Conservation (phyloP, 306 rosid species). For the Quercus mongolica region DNA sequence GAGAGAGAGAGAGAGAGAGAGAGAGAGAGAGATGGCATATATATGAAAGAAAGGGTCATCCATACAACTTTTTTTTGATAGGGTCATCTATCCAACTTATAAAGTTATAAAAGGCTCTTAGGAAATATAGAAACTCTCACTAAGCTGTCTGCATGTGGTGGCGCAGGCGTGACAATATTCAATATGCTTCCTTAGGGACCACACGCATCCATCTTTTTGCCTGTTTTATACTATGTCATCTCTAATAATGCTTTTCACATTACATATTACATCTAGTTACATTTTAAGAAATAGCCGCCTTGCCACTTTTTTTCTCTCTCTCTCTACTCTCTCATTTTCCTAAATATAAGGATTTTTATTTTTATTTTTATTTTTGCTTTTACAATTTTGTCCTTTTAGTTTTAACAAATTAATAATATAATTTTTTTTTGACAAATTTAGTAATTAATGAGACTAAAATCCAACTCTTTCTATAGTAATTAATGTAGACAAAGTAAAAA, state of each 20-base stretch:
- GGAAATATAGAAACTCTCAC: conserved; percentile 44
- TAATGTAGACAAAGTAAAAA: too few species aligned
- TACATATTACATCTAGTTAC: not conserved
- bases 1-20: conserved; percentile 2
- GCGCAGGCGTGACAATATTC: conserved; percentile 67
- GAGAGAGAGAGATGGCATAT: not conserved
- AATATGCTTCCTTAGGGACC: conserved; percentile 44
- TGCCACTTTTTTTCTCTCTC: not conserved
- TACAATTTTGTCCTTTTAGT: too few species aligned
- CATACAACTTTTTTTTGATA: not conserved
- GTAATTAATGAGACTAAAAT: too few species aligned
- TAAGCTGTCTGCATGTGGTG: conserved; percentile 61
- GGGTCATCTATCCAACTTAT: conserved; percentile 19
- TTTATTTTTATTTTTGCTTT: too few species aligned
- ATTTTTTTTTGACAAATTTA: too few species aligned
- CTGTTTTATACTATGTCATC: conserved; percentile 25
- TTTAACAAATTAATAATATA: too few species aligned
- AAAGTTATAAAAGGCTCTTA: conserved; percentile 17
- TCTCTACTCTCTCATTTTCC: too few species aligned
- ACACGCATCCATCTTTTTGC: conserved; percentile 33
- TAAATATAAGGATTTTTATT: too few species aligned
- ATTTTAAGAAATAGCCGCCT: not conserved
- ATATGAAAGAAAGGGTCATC: conserved; percentile 23
- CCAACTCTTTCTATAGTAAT: too few species aligned
- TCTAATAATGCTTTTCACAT: conserved; percentile 11